These are phyloP conservation scores for Cutaneotrichosporon sp. DNA, from an alignment of 1,284 basidiomycete genomes.

Conservation along the genomic window DNA sequence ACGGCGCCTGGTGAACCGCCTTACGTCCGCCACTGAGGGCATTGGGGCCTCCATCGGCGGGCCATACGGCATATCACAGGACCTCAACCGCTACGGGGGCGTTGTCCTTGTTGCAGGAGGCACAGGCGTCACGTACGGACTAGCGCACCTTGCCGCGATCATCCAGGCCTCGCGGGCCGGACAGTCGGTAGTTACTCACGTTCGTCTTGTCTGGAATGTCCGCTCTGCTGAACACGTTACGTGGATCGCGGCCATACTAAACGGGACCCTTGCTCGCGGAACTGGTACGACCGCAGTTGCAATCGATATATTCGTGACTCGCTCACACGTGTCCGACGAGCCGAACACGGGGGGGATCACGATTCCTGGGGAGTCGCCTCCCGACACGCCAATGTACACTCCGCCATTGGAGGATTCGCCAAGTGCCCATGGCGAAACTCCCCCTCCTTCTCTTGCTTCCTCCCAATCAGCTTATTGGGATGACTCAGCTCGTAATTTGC, in stretches of 20 bases:
- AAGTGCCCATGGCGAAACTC: not conserved
- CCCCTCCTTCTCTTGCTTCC: no score
- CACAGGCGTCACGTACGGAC: constrained; percentile 38
- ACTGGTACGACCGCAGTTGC: constrained; percentile 4
- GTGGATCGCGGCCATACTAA: constrained; percentile 18
- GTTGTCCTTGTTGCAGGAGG: constrained; percentile 41
- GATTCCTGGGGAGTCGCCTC: not conserved
- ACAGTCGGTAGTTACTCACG: constrained; percentile 19
- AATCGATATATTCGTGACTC: constrained; percentile 22
- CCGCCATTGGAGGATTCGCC: not conserved
- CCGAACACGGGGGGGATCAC: not conserved
- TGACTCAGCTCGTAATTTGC: no score
- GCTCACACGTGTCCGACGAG: constrained; percentile 7
- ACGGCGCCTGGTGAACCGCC: constrained; percentile 22
- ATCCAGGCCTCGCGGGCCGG: constrained; percentile 26
- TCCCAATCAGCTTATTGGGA: no score
- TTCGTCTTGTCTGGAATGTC: constrained; percentile 37
- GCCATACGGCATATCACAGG: constrained; percentile 33
- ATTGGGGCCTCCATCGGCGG: constrained; percentile 39
- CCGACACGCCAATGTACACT: constrained; percentile 1
- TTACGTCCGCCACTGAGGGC: constrained; percentile 11
- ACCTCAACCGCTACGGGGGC: constrained; percentile 26
- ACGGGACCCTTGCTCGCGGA: constrained; percentile 8
- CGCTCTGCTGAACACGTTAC: not conserved
- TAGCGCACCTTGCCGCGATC: constrained; percentile 31